A percentile compares a stretch with the other conserved stretches of the same genome.
Conservation (phyloP, 805 yeast genomes). For the Wickerhamiella parazyma region DNA sequence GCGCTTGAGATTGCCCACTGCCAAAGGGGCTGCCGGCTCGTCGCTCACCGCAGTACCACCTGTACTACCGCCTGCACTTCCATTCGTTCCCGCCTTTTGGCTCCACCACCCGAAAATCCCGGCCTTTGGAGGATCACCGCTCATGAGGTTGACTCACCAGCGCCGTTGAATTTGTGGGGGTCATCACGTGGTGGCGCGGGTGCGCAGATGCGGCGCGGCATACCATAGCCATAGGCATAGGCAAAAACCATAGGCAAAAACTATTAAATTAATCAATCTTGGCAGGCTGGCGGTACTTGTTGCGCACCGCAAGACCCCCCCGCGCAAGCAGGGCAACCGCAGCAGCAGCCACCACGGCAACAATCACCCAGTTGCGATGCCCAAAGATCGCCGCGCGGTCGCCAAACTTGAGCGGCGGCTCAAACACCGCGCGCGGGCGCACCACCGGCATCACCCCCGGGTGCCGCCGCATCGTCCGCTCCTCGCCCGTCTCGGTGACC, state of each 20-base stretch:
- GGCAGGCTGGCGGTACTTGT: background rate
- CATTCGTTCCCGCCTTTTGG: too few species aligned
- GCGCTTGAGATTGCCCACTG: background rate
- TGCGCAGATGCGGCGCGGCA: too few species aligned
- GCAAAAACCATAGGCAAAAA: background rate
- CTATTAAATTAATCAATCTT: background rate
- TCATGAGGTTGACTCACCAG: background rate
- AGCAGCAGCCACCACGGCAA: background rate
- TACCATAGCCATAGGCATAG: too few species aligned
- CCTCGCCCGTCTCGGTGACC: background rate
- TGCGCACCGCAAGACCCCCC: background rate
- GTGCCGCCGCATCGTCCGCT: background rate
- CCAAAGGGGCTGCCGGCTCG: background rate
- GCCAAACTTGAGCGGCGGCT: background rate
- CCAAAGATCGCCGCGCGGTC: background rate
- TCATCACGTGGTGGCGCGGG: conserved; percentile 4
- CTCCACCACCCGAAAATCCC: conserved; percentile 6
- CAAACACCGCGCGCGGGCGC: background rate
- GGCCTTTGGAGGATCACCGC: conserved; percentile 5
- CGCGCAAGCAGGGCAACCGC: background rate
- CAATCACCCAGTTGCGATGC: background rate
- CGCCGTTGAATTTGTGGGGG: background rate
- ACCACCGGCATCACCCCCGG: background rate
- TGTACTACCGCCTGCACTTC: too few species aligned
- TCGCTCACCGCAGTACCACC: conserved; percentile 1